A percentile compares a stretch with the other conserved stretches of the same genome.
These are phyloP conservation scores for Fagopyrum homotropicum DNA, from an alignment of 148 eudicot species.

Conservation along the genomic window DNA sequence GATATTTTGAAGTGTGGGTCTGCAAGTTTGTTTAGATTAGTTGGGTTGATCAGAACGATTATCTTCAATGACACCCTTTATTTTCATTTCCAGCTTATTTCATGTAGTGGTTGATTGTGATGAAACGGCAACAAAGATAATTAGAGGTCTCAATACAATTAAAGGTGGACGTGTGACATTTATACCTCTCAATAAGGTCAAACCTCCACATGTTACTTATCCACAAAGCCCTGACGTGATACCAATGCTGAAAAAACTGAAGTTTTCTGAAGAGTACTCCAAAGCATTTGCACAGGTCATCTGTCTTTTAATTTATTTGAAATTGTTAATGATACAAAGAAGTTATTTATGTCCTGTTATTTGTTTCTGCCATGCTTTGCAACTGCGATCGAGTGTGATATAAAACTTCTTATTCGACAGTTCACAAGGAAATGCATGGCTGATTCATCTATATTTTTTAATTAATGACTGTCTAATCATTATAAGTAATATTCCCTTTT, in stretches of 20 bases:
- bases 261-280: slow-evolving; percentile 34
- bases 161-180: slow-evolving; percentile 96
- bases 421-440: neutral
- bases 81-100: slow-evolving; percentile 58
- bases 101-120: slow-evolving; percentile 93
- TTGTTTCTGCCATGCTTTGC: neutral
- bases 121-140: slow-evolving; percentile 78
- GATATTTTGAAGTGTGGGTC: neutral
- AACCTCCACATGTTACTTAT: slow-evolving; percentile 58
- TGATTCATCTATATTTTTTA: neutral
- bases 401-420: neutral
- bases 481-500: neutral
- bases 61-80: neutral
- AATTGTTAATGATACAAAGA: neutral
- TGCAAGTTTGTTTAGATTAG: neutral
- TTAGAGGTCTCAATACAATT: slow-evolving; percentile 59
- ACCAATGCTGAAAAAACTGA: slow-evolving; percentile 70
- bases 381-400: neutral
- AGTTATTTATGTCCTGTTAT: neutral
- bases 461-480: neutral
- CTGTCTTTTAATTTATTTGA: neutral
- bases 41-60: neutral
- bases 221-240: slow-evolving; percentile 76
- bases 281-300: slow-evolving; percentile 88
- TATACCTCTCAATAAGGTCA: slow-evolving; percentile 95